Evolutionary conservation across 2,329 filamentous ascomycete genomes (phyloP), one percentile per base, ranked within the genome.

Genomic region (Epichloe coenophiala): DNA sequence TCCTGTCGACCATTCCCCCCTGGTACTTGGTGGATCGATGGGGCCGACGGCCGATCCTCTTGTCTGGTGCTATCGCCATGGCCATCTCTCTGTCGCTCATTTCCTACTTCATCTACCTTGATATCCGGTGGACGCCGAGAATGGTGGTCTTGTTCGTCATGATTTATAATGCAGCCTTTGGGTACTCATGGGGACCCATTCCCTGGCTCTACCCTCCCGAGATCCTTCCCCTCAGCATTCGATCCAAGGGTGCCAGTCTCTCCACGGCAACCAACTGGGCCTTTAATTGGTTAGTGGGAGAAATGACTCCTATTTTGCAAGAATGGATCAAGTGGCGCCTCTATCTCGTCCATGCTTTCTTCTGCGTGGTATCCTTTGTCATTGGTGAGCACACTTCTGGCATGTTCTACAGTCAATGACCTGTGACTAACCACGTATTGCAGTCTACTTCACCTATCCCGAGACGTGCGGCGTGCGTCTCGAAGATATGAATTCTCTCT

Each of bases 131-230:
- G 59, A 97, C 93, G 2, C 89, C 86, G 3, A 85, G 78, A 6
- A 69, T 95, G 64, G 93, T 96, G 3, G 93, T 97, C 47, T 68
- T 95, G 47, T 95, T 94, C 61, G 93, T 98, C 63, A 95, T 97
- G 86, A 84, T 96, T 47, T 98, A 97, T 71, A 98, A 98, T 62
- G 93, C 91, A 5, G 86, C 93, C 7, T 98, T 97, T 65, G 93
- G 93, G 45, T 95, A 90, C 63, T 80, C 77, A 15, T 98, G 93
- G 93, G 93, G 93, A 17, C 93, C 93, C 1, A 95, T 98, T 54
- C 93, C 93, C 8, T 98, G 93, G 93, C 74, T 98, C 15, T 97
- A 97, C 66, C 93, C 93, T 13, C 93, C 93, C n/a, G 93, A 98
- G 75, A 98, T 98, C 55, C 75, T 98, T 42, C 93, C 93, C 4